Conservation (phyloP, 108 stramenopile species). For the Nitzschia sp. region DNA sequence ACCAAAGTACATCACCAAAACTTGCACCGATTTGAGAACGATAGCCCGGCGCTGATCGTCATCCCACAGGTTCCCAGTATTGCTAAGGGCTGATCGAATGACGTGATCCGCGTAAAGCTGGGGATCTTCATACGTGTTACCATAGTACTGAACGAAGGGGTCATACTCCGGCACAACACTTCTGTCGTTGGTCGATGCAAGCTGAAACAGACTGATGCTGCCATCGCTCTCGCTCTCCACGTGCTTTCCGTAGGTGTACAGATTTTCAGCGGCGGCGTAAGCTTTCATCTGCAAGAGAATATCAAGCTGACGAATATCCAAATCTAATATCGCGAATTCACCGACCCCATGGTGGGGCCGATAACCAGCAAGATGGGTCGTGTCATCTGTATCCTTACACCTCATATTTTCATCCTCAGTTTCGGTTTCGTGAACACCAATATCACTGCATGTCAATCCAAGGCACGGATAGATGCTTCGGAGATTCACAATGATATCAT, state of each 20-base stretch:
- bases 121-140: not conserved
- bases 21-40: slow-evolving; percentile 47
- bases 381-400: slow-evolving; percentile 29
- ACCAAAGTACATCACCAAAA: slow-evolving; percentile 66
- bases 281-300: slow-evolving; percentile 67
- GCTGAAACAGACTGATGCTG: slow-evolving; percentile 24
- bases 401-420: not conserved
- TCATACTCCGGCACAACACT: slow-evolving; percentile 66
- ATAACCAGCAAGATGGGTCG: slow-evolving; percentile 53
- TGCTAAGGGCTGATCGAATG: slow-evolving; percentile 38
- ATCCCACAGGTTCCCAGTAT: slow-evolving; percentile 15
- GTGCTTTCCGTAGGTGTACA: slow-evolving; percentile 63
- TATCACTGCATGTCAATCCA: slow-evolving; percentile 64
- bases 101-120: slow-evolving; percentile 58
- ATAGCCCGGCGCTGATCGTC: slow-evolving; percentile 49
- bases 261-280: slow-evolving; percentile 59
- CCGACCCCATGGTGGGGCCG: slow-evolving; percentile 46
- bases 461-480: slow-evolving; percentile 64
- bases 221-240: slow-evolving; percentile 18
- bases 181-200: slow-evolving; percentile 55
- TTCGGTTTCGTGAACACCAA: slow-evolving; percentile 51
- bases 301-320: slow-evolving; percentile 63
- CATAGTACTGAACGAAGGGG: slow-evolving; percentile 52
- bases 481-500: slow-evolving; percentile 48
- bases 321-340: slow-evolving; percentile 53